These are phyloP conservation scores for Myriosclerotinia scirpicola DNA, from an alignment of 2,329 filamentous ascomycete species.

Conservation along the genomic window DNA sequence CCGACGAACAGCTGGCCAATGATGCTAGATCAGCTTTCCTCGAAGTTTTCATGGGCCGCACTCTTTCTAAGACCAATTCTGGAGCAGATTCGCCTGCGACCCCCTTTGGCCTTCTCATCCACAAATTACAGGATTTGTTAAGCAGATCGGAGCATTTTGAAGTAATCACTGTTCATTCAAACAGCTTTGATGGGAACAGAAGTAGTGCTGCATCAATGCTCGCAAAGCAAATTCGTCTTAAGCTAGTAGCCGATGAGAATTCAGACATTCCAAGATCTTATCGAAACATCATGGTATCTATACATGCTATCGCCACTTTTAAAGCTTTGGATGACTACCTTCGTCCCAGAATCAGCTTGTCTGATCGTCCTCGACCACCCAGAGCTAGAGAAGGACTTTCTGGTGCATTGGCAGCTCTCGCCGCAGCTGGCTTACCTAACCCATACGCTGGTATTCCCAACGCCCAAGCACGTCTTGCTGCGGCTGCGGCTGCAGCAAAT, in stretches of 20 bases:
- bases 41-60: conserved; percentile 85
- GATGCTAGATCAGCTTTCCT: conserved; percentile 81
- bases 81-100: conserved; percentile 71
- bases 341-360: conserved; percentile 79
- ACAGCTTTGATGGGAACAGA: conserved; percentile 83
- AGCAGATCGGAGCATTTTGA: conserved; percentile 98
- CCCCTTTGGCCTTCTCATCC: conserved; percentile 84
- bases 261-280: conserved; percentile 87
- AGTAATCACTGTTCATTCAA: conserved; percentile 92
- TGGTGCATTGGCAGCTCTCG: conserved; percentile 72
- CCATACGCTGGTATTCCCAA: conserved; percentile 41
- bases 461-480: conserved; percentile 36
- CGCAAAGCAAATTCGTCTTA: conserved; percentile 89
- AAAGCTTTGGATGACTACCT: conserved; percentile 96
- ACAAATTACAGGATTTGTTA: conserved; percentile 92
- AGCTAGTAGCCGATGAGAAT: conserved; percentile 83
- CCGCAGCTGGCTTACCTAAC: conserved; percentile 65
- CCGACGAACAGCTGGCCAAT: conserved; percentile 59
- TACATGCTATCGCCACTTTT: conserved; percentile 97
- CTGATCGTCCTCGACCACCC: conserved; percentile 67
- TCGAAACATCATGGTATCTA: conserved; percentile 95
- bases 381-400: conserved; percentile 62
- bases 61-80: conserved; percentile 63
- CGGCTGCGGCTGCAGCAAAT: conserved; percentile 42
- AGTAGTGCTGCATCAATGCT: conserved; percentile 95